Evolutionary conservation across 495 filamentous ascomycete species (phyloP), one percentile per base, ranked within the genome.

Genomic region (Xanthoparmelia taractica): DNA sequence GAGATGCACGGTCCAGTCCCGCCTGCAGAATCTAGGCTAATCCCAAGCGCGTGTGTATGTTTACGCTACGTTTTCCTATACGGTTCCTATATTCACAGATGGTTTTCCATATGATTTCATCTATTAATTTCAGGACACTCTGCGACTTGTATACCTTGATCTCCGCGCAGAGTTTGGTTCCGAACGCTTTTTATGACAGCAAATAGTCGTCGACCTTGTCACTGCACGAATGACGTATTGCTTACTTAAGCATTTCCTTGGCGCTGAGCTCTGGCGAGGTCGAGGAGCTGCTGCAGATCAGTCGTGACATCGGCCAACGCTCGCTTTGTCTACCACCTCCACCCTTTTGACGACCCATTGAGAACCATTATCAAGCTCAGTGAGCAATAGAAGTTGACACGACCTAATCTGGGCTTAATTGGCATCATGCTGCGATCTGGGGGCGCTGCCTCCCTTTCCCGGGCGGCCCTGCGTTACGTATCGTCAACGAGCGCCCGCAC

Each of bases 361-460:
- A 36, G 25, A 12, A n/a, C 5, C 37, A 25, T 1, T 8, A 25
- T 17, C 27, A 37, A 23, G 23, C 43, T 29, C 25, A 59, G 33
- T 23, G 31, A 25, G 41, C 20, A 10, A 18, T 18, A 45, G 33
- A 18, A 55, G 29, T 20, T 27, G n/a, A 1, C 4, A 47, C 20
- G 15, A 13, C 20, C 7, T 31, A 6, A 18, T 57, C 50, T 56
- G 60, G 56, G 27, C 37, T 41, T 33, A 34, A 23, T 27, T 57
- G 66, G 60, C 64, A 75, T 70, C 67, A 82, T 82, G 79, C 58
- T 81, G 74, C 75, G 79, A 69, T 74, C 73, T 68, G 69, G 73
- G 65, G 73, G 74, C 68, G 75, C 76, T 67, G 76, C 77, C 75
- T 79, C 78, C 59, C 70, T 75, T 43, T 70, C 78, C 67, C 74